Evolutionary conservation across 495 filamentous ascomycete species (phyloP).

Genomic region (Acidiella bohemica): DNA sequence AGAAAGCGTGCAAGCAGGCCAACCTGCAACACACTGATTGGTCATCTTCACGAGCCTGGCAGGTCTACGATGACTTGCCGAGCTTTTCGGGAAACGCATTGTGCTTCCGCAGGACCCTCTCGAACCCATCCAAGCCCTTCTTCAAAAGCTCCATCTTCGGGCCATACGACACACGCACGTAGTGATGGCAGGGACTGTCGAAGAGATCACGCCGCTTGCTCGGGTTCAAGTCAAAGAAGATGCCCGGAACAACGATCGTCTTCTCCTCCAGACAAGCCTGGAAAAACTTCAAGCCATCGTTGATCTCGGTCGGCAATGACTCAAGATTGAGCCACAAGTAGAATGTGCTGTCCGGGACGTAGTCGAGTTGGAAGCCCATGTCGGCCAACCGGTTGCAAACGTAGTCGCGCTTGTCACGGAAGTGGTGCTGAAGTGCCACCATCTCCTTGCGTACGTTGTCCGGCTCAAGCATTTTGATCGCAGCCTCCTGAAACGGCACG

Average conservation of each 20-base stretch:
- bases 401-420: slow-evolving; percentile 81
- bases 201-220: slow-evolving; percentile 81
- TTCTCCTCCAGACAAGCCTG: slow-evolving; percentile 81
- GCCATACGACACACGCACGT: slow-evolving; percentile 82
- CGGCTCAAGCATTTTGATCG: slow-evolving; percentile 82
- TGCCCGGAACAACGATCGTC: slow-evolving; percentile 89
- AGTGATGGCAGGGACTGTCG: slow-evolving; percentile 87
- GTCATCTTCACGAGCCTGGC: no score
- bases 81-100: slow-evolving; percentile 12
- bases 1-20: no score
- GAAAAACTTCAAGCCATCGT: slow-evolving; percentile 93
- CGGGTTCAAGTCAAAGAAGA: slow-evolving; percentile 86
- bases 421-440: slow-evolving; percentile 75
- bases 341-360: slow-evolving; percentile 79
- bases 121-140: slow-evolving; percentile 79
- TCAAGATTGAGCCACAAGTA: slow-evolving; percentile 73
- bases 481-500: slow-evolving; percentile 89
- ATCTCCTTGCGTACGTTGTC: slow-evolving; percentile 69
- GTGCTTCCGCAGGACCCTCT: slow-evolving; percentile 62
- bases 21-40: no score
- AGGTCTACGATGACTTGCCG: no score
- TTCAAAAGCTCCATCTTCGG: slow-evolving; percentile 77
- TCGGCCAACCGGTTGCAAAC: slow-evolving; percentile 59
- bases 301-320: slow-evolving; percentile 57
- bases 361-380: slow-evolving; percentile 65